These are phyloP conservation scores for Astragalus membranaceus DNA, from an alignment of 306 rosid genomes.

Conservation along the genomic window DNA sequence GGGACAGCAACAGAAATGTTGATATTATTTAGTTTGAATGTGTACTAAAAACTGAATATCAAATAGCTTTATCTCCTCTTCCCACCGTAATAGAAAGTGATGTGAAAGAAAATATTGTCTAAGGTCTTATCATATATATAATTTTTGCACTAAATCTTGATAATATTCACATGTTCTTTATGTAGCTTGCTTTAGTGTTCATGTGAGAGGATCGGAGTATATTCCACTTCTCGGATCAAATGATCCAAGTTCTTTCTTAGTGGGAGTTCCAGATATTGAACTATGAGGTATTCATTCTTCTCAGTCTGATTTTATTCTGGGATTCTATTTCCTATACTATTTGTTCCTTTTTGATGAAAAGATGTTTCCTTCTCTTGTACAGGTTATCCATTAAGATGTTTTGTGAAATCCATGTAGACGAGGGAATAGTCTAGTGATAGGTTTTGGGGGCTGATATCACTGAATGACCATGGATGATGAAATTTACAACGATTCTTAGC, in stretches of 20 bases:
- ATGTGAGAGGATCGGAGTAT: conserved; percentile 92
- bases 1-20: background rate
- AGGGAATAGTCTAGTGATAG: conserved; percentile 4
- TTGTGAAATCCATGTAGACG: background rate
- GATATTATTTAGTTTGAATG: background rate
- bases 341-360: background rate
- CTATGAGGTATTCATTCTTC: conserved; percentile 37
- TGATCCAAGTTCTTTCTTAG: conserved; percentile 66
- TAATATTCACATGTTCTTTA: background rate
- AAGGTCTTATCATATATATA: background rate
- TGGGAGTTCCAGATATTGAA: conserved; percentile 65
- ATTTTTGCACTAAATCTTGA: background rate
- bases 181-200: conserved; percentile 94
- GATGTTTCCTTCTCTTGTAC: background rate
- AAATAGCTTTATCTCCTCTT: background rate
- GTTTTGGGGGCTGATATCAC: conserved; percentile 5
- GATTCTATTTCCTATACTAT: background rate
- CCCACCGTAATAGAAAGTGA: background rate
- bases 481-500: background rate
- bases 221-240: conserved; percentile 69
- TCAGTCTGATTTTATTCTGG: background rate
- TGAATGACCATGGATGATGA: background rate
- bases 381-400: conserved; percentile 10
- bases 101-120: background rate
- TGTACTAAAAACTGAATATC: background rate